phyloP scores from a whole-genome alignment of 2,329 filamentous ascomycete species.

The Penicillium fuscoglaucum region DNA sequence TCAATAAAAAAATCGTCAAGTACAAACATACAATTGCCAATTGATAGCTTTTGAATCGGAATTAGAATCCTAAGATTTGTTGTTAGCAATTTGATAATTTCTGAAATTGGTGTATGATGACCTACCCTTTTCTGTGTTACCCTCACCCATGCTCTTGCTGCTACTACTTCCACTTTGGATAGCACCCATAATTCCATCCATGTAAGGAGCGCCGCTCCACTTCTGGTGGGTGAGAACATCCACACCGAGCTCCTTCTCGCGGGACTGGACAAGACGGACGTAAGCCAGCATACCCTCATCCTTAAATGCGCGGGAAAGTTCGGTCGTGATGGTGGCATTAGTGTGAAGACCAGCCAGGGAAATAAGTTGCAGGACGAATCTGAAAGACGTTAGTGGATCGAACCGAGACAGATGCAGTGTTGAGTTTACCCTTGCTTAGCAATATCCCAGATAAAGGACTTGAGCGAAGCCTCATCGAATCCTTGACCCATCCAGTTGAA shows the following conservation, averaged over 20 bases:
- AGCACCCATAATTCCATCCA: constrained; percentile 84
- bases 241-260: constrained; percentile 86
- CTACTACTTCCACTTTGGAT: constrained; percentile 90
- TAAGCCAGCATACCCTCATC: constrained; percentile 95
- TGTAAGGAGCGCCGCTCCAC: constrained; percentile 68
- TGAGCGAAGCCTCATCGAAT: constrained; percentile 77
- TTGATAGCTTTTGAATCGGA: background rate
- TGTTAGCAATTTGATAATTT: background rate
- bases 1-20: background rate
- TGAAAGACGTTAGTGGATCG: constrained; percentile 26
- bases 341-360: constrained; percentile 64
- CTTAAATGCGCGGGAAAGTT: constrained; percentile 81
- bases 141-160: constrained; percentile 91
- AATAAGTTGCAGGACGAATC: constrained; percentile 65
- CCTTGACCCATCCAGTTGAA: constrained; percentile 99
- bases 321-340: constrained; percentile 64
- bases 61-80: background rate
- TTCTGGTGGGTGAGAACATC: constrained; percentile 96
- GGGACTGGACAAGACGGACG: constrained; percentile 85
- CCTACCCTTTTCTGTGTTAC: constrained; percentile 72
- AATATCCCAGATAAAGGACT: constrained; percentile 95
- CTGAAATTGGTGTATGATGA: background rate
- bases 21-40: background rate
- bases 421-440: constrained; percentile 76
- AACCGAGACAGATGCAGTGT: background rate